Base-by-base conservation (phyloP, 371 early-diverging fungal genomes). In the Haplosporangium sp. region DNA sequence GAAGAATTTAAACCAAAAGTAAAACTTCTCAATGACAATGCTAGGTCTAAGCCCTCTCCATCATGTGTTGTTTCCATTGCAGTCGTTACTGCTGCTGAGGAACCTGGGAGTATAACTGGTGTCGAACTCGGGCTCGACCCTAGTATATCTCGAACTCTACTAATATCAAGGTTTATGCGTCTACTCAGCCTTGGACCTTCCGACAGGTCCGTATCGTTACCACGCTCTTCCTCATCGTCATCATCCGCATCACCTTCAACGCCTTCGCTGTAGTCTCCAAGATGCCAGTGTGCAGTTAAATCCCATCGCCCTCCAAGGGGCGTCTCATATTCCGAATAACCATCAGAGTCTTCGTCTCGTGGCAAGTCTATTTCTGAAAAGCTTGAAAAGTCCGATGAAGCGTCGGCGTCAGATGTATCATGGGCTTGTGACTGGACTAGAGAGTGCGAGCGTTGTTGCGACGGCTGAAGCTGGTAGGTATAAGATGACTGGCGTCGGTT, bases 241-340 rank as follows among this genome's bases (percentile, higher is more conserved):
- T 72, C 74, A 53, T 78, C 74, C 2, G 63, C 70, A 53, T 78
- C 78, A 11, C 78, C 78, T 42, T 73, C 78, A 11, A 78, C 74
- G 2, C 78, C 70, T 63, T 72, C 77, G n/a, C 70, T 66, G 50
- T 70, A 65, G 19, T 72, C 70, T 17, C 66, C 74, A 19, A 77
- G 65, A 11, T 70, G 71, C 77, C 77, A 72, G 35, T 77, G 77
- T 7, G 72, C 69, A 37, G 72, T 44, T 48, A 73, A n/a, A 27
- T 78, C 74, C 78, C 78, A 78, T 19, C 73, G 73, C 40, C 70
- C 67, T 19, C 63, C 61, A 0, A 78, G 64, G 0, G 65, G 70
- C 4, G 35, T 61, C 53, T 73, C 78, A 42, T 65, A 67, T 50
- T 77, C 77, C 1, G 69, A 65, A 34, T 35, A 62, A 65, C 63